A percentile compares a stretch with the other conserved stretches of the same genome.
phyloP scores from a whole-genome alignment of 1,284 basidiomycete genomes.

The Microbotryum intermedium region DNA sequence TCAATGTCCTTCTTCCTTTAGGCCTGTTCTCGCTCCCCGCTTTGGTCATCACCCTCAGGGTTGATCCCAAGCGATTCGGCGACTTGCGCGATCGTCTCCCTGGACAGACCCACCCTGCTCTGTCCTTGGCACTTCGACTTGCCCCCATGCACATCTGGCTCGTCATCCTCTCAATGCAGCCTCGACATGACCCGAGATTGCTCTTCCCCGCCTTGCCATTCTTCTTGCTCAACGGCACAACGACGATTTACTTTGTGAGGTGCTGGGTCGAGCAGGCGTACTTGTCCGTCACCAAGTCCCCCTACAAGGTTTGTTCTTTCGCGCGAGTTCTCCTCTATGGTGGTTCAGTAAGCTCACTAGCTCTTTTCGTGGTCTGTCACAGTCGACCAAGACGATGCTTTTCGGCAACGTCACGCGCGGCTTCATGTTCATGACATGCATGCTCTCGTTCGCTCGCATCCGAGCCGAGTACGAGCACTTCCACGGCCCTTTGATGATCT shows the following conservation, averaged over 20 bases:
- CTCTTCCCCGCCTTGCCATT: constrained; percentile 92
- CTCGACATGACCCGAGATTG: constrained; percentile 97
- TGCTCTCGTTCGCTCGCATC: constrained; percentile 70
- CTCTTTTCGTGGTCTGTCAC: background rate
- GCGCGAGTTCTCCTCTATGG: background rate
- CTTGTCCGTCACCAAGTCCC: constrained; percentile 65
- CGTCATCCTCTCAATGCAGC: constrained; percentile 64
- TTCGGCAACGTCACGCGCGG: constrained; percentile 69
- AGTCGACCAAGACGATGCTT: constrained; percentile 67
- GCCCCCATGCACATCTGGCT: constrained; percentile 85
- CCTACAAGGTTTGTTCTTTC: constrained; percentile 57
- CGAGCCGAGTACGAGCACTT: constrained; percentile 80
- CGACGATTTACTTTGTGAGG: constrained; percentile 67
- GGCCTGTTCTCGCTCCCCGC: constrained; percentile 72
- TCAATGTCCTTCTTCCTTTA: constrained; percentile 75
- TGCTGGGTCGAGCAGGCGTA: constrained; percentile 77
- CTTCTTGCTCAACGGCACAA: constrained; percentile 87
- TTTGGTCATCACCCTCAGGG: constrained; percentile 61
- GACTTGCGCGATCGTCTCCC: constrained; percentile 28
- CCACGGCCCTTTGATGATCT: constrained; percentile 73
- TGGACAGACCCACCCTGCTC: constrained; percentile 28
- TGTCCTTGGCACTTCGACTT: constrained; percentile 62
- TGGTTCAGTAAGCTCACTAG: background rate
- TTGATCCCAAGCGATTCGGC: constrained; percentile 73
- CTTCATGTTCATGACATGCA: constrained; percentile 54